Conservation (phyloP, 768 basidiomycete species). For the Pulveroboletus ravenelii region DNA sequence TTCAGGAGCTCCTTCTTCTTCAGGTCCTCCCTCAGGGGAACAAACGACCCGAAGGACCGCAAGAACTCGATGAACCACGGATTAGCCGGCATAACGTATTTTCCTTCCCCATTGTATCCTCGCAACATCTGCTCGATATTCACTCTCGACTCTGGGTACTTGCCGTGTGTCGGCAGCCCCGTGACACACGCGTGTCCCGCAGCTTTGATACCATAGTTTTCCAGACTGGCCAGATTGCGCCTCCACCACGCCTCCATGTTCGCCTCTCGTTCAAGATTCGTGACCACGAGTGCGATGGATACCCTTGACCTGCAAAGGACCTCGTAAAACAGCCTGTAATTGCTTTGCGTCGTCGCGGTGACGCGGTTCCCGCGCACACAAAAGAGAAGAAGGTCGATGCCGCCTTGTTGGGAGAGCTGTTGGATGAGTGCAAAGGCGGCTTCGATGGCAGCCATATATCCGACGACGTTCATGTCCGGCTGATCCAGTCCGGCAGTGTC, state of each 20-base stretch:
- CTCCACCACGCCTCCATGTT: constrained; percentile 33
- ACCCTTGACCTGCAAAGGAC: constrained; percentile 34
- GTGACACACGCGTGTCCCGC: constrained; percentile 33
- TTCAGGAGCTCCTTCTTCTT: constrained; percentile 17
- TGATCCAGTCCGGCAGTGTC: constrained; percentile 33
- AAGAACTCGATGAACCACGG: constrained; percentile 24
- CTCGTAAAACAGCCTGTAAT: constrained; percentile 37
- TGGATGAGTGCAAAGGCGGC: constrained; percentile 30
- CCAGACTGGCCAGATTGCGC: constrained; percentile 20
- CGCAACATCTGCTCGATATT: constrained; percentile 15
- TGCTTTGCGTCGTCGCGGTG: constrained; percentile 31
- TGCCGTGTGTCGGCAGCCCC: constrained; percentile 13
- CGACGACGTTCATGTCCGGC: constrained; percentile 16
- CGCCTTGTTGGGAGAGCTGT: constrained; percentile 26
- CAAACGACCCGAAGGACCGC: constrained; percentile 14
- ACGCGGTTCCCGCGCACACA: constrained; percentile 37
- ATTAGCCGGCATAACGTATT: constrained; percentile 20
- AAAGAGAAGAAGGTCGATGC: constrained; percentile 39
- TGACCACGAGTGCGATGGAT: constrained; percentile 28
- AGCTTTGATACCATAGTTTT: constrained; percentile 17
- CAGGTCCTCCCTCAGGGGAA: constrained; percentile 11
- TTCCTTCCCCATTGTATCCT: constrained; percentile 12
- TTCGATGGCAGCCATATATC: constrained; percentile 27
- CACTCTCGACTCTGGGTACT: constrained; percentile 17
- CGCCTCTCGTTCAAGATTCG: constrained; percentile 36